Base-by-base conservation (phyloP, 495 filamentous ascomycete genomes). In the Sordaria brevicollis region DNA sequence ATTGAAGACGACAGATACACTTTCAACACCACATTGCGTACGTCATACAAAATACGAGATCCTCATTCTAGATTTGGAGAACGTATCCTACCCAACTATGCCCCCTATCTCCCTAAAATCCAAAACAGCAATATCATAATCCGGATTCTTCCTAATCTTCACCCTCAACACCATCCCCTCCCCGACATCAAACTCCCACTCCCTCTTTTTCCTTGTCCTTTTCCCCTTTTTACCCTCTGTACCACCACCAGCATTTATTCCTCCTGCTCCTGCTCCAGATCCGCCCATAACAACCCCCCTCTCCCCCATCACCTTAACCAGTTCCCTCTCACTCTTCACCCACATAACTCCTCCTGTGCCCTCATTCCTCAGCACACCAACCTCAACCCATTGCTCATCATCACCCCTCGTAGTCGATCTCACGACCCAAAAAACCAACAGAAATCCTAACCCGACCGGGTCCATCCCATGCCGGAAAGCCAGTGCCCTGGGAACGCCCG, bases 401-500 rank as follows among this genome's bases (percentile, higher is more conserved):
- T 10, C 39, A n/a, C 41, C 41, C 7, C 4, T 43, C 1, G 2
- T n/a, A 41, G 15, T 41, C 4, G 39, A 43, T 54, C 25, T 62
- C 25, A 31, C 49, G 0, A 62, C 49, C 49, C 49, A 62, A 34
- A 71, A 71, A 35, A 71, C 35, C 29, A 71, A 17, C 38, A 71
- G n/a, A 21, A 71, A 71, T 4, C 67, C 68, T 21, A 68, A 35
- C 21, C 5, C n/a, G n/a, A n/a, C n/a, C n/a, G 43, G 66, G 33
- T 71, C 67, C 5, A 49, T 35, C 2, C 19, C 21, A 4, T 71
- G 70, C 7, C 43, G 7, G 11, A 71, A 71, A 0, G 67, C 70
- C 66, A 69, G 25, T 7, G 70, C 70, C 25, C 70, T 3, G n/a
- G 67, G 34, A 8, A 57, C 43, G 4, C 70, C 70, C 9, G 70